Evolutionary conservation across 345 rosid genomes (phyloP).

Genomic region (Moringa oleifera): DNA sequence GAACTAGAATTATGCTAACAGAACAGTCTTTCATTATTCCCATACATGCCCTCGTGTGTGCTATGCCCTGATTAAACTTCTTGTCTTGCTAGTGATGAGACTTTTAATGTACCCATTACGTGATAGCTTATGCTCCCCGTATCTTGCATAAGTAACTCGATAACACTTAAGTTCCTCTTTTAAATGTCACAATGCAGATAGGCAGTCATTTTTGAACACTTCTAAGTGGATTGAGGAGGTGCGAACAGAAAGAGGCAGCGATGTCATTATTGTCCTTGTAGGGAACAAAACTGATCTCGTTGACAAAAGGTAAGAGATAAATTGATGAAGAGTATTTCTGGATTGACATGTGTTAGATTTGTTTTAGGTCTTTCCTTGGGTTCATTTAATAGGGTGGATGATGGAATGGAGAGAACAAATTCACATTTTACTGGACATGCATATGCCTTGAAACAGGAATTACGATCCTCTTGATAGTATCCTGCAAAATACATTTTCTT

Average conservation of each 20-base stretch:
- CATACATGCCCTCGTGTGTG: too few species aligned
- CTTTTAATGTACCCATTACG: too few species aligned
- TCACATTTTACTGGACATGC: too few species aligned
- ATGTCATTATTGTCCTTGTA: slow-evolving; percentile 82
- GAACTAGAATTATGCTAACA: too few species aligned
- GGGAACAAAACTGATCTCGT: slow-evolving; percentile 94
- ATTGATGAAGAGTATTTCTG: background rate
- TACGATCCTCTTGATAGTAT: background rate
- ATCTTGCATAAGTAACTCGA: background rate
- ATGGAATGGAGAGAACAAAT: background rate
- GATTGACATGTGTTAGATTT: background rate
- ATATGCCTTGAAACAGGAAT: background rate
- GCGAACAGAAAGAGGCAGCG: slow-evolving; percentile 79
- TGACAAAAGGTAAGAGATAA: slow-evolving; percentile 50
- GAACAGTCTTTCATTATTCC: too few species aligned
- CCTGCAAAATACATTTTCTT: too few species aligned
- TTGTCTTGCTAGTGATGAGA: too few species aligned
- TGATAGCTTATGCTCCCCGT: too few species aligned
- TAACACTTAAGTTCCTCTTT: background rate
- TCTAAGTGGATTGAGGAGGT: slow-evolving; percentile 96
- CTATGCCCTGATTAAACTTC: too few species aligned
- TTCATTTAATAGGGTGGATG: background rate
- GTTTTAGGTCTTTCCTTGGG: background rate
- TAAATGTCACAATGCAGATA: slow-evolving; percentile 39
- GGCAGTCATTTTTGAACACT: slow-evolving; percentile 85